Evolutionary conservation across 192 early-diverging fungal species (phyloP).

Genomic region (Mortierella hygrophila): DNA sequence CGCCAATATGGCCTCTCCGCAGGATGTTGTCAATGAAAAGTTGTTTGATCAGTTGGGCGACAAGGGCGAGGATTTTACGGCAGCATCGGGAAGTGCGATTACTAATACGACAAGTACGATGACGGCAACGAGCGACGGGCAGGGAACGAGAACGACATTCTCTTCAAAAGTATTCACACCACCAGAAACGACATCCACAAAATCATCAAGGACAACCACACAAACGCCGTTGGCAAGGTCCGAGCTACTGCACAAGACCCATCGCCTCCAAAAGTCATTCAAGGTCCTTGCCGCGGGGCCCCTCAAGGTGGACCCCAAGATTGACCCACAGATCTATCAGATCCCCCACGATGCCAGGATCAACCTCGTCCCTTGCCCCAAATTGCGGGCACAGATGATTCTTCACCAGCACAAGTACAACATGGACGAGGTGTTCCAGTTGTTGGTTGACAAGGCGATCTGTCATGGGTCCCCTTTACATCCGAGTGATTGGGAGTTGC

Average conservation of each 20-base stretch:
- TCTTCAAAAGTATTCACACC: background rate
- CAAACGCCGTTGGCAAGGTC: background rate
- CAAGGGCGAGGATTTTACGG: background rate
- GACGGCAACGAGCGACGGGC: background rate
- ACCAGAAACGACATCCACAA: background rate
- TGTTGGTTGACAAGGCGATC: conserved; percentile 39
- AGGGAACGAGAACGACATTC: background rate
- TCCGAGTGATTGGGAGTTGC: conserved; percentile 47
- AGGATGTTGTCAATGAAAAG: conserved; percentile 33
- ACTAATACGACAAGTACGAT: background rate
- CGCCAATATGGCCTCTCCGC: conserved; percentile 40
- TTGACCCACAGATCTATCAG: conserved; percentile 41
- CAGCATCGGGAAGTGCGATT: background rate
- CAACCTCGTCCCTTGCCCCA: conserved; percentile 53
- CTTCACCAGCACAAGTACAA: conserved; percentile 49
- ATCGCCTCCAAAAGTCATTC: conserved; percentile 34
- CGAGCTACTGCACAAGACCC: background rate
- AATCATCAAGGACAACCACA: background rate
- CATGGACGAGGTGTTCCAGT: conserved; percentile 40
- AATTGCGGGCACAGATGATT: conserved; percentile 57
- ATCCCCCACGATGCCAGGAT: conserved; percentile 54
- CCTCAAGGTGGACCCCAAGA: conserved; percentile 24
- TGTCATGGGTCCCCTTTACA: conserved; percentile 54
- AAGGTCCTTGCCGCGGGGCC: conserved; percentile 6
- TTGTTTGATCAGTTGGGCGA: conserved; percentile 21